phyloP scores from a whole-genome alignment of 2,329 filamentous ascomycete species.

The Penicillium nordicum region DNA sequence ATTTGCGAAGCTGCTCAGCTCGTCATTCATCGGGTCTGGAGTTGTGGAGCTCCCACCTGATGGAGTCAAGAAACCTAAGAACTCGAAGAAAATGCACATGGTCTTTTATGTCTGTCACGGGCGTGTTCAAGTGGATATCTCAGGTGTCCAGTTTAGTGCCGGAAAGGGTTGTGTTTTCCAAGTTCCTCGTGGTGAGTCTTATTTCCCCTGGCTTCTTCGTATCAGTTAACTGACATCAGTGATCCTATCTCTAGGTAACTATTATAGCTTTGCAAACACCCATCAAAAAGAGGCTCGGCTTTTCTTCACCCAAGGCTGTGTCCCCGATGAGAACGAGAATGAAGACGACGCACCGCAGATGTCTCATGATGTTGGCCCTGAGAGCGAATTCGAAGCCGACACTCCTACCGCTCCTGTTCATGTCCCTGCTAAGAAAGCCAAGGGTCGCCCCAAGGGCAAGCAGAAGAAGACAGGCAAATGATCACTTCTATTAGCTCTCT shows the following conservation, averaged over 20 bases:
- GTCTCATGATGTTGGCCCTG: slow-evolving; percentile 7
- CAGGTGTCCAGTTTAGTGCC: slow-evolving; percentile 65
- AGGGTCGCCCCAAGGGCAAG: slow-evolving; percentile 34
- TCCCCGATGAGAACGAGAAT: slow-evolving; percentile 40
- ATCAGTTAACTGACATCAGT: background rate
- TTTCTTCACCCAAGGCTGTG: slow-evolving; percentile 90
- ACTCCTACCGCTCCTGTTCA: slow-evolving; percentile 8
- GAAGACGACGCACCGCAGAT: slow-evolving; percentile 5
- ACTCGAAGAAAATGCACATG: slow-evolving; percentile 94
- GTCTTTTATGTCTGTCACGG: slow-evolving; percentile 87
- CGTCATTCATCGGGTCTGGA: slow-evolving; percentile 84
- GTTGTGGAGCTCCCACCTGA: slow-evolving; percentile 84
- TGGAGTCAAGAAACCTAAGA: slow-evolving; percentile 83
- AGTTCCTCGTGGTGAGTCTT: slow-evolving; percentile 79
- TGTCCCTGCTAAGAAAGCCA: slow-evolving; percentile 9
- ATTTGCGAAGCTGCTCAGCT: slow-evolving; percentile 81
- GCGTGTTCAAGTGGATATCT: slow-evolving; percentile 70
- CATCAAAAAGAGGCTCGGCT: slow-evolving; percentile 68
- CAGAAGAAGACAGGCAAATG: slow-evolving; percentile 31
- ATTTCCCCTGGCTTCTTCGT: background rate
- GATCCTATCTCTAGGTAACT: slow-evolving; percentile 65
- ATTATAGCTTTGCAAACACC: slow-evolving; percentile 86
- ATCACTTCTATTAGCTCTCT: background rate
- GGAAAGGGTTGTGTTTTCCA: slow-evolving; percentile 88
- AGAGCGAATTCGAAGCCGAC: slow-evolving; percentile 19